Evolutionary conservation across 106 monocot species (phyloP).

Genomic region (Platanthera zijinensis): DNA sequence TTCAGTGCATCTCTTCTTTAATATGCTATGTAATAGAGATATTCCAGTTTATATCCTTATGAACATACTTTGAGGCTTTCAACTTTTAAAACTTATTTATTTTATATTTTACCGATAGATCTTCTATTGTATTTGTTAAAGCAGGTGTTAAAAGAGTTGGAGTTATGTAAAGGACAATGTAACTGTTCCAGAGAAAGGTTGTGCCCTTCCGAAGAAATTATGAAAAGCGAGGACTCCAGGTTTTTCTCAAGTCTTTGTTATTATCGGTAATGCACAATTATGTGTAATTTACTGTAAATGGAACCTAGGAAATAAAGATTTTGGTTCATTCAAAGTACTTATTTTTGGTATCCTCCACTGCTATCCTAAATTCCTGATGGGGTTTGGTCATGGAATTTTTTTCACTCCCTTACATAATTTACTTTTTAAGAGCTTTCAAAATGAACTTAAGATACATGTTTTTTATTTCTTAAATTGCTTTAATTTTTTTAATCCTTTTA

Average conservation of each 20-base stretch:
- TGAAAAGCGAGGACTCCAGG: slow-evolving; percentile 29
- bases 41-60: too few species aligned
- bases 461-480: too few species aligned
- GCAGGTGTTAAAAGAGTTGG: slow-evolving; percentile 47
- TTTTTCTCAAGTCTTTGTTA: not conserved
- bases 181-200: slow-evolving; percentile 19
- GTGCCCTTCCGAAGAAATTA: slow-evolving; percentile 18
- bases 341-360: not conserved
- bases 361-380: too few species aligned
- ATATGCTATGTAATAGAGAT: too few species aligned
- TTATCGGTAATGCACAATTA: not conserved
- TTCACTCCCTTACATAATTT: too few species aligned
- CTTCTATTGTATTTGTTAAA: not conserved
- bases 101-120: not conserved
- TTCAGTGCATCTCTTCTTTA: too few species aligned
- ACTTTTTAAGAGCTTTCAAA: too few species aligned
- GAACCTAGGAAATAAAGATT: not conserved
- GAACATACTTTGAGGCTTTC: too few species aligned
- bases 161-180: slow-evolving; percentile 35
- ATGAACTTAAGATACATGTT: too few species aligned
- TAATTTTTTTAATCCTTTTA: too few species aligned
- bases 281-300: not conserved
- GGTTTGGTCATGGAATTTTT: too few species aligned
- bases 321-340: not conserved
- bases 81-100: too few species aligned